Evolutionary conservation across 1,284 basidiomycete species (phyloP).

Genomic region (Amylostereum chailletii): DNA sequence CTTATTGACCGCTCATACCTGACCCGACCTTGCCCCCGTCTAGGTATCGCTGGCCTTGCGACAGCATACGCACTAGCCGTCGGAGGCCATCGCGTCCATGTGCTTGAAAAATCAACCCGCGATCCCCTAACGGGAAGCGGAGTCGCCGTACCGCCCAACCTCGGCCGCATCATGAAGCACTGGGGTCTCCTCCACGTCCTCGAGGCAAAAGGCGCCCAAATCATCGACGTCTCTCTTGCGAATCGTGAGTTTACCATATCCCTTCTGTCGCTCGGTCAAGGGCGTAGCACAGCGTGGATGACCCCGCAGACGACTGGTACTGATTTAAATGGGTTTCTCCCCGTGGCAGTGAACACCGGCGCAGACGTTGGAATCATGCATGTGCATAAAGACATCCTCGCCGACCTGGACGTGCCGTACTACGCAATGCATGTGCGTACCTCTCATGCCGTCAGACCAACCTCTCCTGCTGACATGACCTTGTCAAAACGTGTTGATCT

Average conservation of each 20-base stretch:
- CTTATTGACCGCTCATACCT: not conserved
- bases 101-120: slow-evolving; percentile 17
- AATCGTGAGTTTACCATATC: slow-evolving; percentile 5
- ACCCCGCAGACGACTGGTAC: not conserved
- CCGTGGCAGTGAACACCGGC: slow-evolving; percentile 17
- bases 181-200: slow-evolving; percentile 22
- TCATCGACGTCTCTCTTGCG: slow-evolving; percentile 3
- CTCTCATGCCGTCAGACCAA: not conserved
- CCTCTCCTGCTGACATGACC: not conserved
- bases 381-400: slow-evolving; percentile 19
- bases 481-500: not conserved
- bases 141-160: slow-evolving; percentile 19
- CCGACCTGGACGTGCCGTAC: slow-evolving; percentile 20
- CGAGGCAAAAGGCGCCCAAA: slow-evolving; percentile 5
- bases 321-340: slow-evolving; percentile 9
- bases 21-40: not conserved
- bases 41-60: slow-evolving; percentile 19
- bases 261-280: not conserved
- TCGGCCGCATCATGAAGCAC: slow-evolving; percentile 17
- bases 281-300: too few species aligned
- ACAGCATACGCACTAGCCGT: slow-evolving; percentile 20
- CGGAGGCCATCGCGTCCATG: slow-evolving; percentile 23
- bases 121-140: slow-evolving; percentile 14
- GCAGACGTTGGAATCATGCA: slow-evolving; percentile 13
- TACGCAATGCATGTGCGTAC: slow-evolving; percentile 16